Base-by-base conservation (phyloP, 2,329 filamentous ascomycete species). In the Ophiocordyceps camponoti-saundersi region DNA sequence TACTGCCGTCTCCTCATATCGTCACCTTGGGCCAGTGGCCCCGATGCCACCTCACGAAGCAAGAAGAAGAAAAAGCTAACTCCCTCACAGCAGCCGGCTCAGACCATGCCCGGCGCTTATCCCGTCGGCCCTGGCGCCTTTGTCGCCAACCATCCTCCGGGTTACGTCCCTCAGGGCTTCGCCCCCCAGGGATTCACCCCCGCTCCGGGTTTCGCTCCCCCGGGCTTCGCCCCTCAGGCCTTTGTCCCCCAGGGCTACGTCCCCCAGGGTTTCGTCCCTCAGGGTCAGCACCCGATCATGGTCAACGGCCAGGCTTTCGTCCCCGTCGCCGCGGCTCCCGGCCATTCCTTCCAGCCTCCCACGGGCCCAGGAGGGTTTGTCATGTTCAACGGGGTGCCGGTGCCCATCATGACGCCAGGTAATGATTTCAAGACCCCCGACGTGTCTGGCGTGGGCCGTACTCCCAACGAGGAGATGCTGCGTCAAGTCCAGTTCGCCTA, bases 401-500 rank as follows among this genome's bases (percentile, higher is more conserved):
- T 59, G 45, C 59, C 60, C 51, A 52, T 65, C 53, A 56, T 67
- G 55, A 39, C 36, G 20, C 58, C 65, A 66, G 67, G 66, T 64
- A 68, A 64, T 58, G 44, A 36, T 23, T 16, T 36, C 42, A 44
- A 40, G 64, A 3, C 11, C 51, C 66, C 69, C n/a, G 71, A 78
- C 50, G 65, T 75, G 49, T 60, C 70, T 60, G 67, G 73, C 48
- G 55, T 76, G 46, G 73, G 73, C 51, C 68, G 66, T 51, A 78
- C 73, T 1, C 59, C 62, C 34, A 57, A 56, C 48, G 73, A 78
- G 57, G 58, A 70, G 42, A 60, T 65, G 32, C 57, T 68, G 20
- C 66, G 71, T 48, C 69, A 72, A 56, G 58, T 67, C 42, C 62
- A 71, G 53, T 67, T 72, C 51, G 69, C 71, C n/a, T 56, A 68